These are phyloP conservation scores for Fraxinus albicans DNA, from an alignment of 305 asterid genomes.

Conservation along the genomic window DNA sequence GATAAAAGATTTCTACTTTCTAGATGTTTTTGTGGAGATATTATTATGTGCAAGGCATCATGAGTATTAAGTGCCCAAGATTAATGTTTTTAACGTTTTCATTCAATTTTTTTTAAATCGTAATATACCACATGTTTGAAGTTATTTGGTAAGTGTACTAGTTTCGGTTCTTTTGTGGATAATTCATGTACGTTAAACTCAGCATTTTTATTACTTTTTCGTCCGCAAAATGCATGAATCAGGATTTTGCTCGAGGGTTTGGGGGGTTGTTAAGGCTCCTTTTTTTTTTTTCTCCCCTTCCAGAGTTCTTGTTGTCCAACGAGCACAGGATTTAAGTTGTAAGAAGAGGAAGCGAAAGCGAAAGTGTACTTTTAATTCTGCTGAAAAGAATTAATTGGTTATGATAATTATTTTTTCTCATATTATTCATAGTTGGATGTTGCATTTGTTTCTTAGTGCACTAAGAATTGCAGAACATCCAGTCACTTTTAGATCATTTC, in stretches of 20 bases:
- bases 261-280: neutral
- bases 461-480: neutral
- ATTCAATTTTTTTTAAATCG: neutral
- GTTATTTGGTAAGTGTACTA: neutral
- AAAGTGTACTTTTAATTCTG: neutral
- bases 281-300: no score
- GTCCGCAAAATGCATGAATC: neutral
- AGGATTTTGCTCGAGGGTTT: neutral
- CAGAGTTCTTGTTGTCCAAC: neutral
- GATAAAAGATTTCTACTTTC: neutral
- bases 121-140: neutral
- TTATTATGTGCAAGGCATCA: neutral
- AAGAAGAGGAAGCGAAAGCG: neutral
- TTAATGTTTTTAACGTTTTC: neutral
- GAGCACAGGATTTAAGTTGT: neutral
- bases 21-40: neutral
- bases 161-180: neutral
- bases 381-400: neutral
- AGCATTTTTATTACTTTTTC: neutral
- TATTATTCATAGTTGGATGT: neutral
- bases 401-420: neutral
- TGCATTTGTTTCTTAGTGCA: neutral
- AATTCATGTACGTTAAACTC: neutral
- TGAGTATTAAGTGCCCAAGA: neutral
- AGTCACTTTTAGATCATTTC: neutral